Conservation (phyloP, 2,329 filamentous ascomycete genomes). For the Aspergillus phoenicis region DNA sequence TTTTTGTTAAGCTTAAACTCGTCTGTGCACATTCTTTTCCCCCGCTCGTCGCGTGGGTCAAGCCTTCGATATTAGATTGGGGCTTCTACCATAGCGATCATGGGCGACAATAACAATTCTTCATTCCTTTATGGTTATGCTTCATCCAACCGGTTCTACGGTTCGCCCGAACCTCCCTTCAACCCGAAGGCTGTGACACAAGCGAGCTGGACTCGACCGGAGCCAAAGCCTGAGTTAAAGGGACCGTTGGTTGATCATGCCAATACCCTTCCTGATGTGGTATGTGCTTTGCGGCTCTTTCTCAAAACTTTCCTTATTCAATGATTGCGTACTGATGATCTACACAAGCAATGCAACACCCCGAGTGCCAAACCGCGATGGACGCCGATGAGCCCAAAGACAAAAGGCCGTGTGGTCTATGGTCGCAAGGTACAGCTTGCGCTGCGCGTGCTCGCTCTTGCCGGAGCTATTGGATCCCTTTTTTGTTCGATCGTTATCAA, state of each 20-base stretch:
- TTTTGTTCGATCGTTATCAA: constrained; percentile 77
- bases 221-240: constrained; percentile 64
- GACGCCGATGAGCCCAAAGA: constrained; percentile 67
- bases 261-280: constrained; percentile 78
- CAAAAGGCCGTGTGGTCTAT: constrained; percentile 71
- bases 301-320: not conserved
- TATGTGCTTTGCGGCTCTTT: constrained; percentile 45
- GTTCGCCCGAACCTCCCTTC: constrained; percentile 61
- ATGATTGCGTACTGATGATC: constrained; percentile 6
- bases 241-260: constrained; percentile 75
- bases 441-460: constrained; percentile 66
- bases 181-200: constrained; percentile 85
- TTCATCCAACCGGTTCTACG: constrained; percentile 56
- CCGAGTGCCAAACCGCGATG: constrained; percentile 63
- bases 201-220: constrained; percentile 70
- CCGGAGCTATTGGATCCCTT: constrained; percentile 71
- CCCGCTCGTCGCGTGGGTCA: constrained; percentile 43
- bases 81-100: constrained; percentile 36
- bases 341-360: constrained; percentile 53
- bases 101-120: constrained; percentile 56
- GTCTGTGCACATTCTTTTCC: constrained; percentile 28
- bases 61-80: constrained; percentile 24
- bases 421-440: constrained; percentile 69
- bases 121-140: constrained; percentile 74
- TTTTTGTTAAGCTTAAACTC: constrained; percentile 22